A percentile compares a stretch with the other conserved stretches of the same genome.
These are phyloP conservation scores for Pichia thaimueangensis DNA, from an alignment of 805 yeast genomes.

Conservation along the genomic window DNA sequence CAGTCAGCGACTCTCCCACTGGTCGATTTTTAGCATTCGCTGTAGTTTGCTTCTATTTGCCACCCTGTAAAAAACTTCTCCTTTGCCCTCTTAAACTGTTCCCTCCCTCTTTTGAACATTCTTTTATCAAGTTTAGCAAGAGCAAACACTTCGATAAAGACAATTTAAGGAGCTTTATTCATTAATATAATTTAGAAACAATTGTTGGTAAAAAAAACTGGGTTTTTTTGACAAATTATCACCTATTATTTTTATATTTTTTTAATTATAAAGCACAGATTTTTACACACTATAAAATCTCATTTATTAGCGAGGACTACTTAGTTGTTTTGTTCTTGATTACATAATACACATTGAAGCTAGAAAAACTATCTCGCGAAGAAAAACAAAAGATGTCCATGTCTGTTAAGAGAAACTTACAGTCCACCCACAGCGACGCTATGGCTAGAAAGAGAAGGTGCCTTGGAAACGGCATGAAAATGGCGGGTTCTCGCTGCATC, in stretches of 20 bases:
- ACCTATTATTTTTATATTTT: background rate
- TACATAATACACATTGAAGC: too few relatives aligned
- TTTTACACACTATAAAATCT: background rate
- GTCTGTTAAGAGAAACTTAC: conserved; percentile 2
- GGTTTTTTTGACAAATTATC: background rate
- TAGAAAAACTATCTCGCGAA: too few relatives aligned
- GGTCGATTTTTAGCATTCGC: too few relatives aligned
- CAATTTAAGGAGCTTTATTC: too few relatives aligned
- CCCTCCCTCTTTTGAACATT: background rate
- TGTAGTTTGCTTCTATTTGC: too few relatives aligned
- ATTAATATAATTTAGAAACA: too few relatives aligned
- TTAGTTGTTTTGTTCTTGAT: conserved; percentile 32
- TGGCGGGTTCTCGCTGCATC: too few relatives aligned
- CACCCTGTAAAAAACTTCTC: too few relatives aligned
- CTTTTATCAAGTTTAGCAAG: background rate
- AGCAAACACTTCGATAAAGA: background rate
- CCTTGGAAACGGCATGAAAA: background rate
- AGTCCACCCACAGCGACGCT: background rate
- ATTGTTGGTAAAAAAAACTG: background rate
- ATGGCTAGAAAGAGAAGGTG: background rate
- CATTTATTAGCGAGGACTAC: conserved; percentile 25
- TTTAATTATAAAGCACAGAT: background rate
- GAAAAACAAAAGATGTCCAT: conserved; percentile 2
- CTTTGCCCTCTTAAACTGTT: too few relatives aligned
- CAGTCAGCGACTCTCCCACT: too few relatives aligned